Evolutionary conservation across 192 early-diverging fungal genomes (phyloP).

Genomic region (Coemansia aciculifera): DNA sequence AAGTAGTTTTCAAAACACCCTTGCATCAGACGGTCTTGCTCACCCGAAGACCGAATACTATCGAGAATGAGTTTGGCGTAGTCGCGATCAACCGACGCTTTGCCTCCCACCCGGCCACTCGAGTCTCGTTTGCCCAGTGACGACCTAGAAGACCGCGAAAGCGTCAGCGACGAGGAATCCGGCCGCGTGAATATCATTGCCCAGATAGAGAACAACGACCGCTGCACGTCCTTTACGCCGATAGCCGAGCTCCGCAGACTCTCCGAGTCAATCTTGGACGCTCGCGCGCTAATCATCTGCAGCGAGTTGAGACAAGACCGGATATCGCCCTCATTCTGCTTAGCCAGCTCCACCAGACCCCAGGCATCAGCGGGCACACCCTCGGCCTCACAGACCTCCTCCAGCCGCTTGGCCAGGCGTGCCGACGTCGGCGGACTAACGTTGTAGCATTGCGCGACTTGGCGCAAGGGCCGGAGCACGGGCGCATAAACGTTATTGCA

Average conservation of each 20-base stretch:
- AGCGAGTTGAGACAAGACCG: constrained; percentile 85
- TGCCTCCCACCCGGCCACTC: not conserved
- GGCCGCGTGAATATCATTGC: constrained; percentile 71
- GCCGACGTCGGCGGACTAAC: constrained; percentile 68
- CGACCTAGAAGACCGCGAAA: constrained; percentile 8
- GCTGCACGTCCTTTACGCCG: constrained; percentile 79
- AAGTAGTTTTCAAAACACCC: constrained; percentile 94
- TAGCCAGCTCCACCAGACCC: constrained; percentile 71
- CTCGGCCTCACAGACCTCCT: constrained; percentile 78
- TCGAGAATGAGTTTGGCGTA: constrained; percentile 48
- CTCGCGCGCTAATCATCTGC: constrained; percentile 56
- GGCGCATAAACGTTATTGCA: constrained; percentile 96
- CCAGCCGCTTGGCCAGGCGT: constrained; percentile 71
- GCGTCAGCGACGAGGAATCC: constrained; percentile 16
- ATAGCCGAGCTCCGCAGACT: constrained; percentile 51
- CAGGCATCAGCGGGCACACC: constrained; percentile 71
- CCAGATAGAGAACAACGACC: constrained; percentile 80
- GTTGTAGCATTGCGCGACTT: constrained; percentile 70
- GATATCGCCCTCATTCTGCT: constrained; percentile 83
- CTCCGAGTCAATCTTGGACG: constrained; percentile 47
- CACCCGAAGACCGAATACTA: constrained; percentile 61
- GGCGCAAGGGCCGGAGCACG: constrained; percentile 79
- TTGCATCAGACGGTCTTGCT: constrained; percentile 84
- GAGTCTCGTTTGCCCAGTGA: constrained; percentile 17
- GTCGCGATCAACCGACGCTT: constrained; percentile 12